Evolutionary conservation across 139 green algal genomes (phyloP).

Genomic region (Haematococcus sp.): DNA sequence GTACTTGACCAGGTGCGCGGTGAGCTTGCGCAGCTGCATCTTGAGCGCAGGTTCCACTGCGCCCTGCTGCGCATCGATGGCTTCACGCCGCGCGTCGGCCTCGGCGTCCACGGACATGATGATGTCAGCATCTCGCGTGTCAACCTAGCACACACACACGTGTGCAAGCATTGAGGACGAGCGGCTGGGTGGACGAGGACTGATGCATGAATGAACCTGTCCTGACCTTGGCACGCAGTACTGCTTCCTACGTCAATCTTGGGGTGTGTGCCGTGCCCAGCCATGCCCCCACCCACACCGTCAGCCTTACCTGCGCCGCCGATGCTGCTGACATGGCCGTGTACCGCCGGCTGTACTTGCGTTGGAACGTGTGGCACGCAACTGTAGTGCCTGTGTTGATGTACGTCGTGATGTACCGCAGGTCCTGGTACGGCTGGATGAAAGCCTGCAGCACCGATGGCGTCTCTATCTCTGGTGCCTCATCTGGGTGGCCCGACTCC

Average conservation of each 20-base stretch:
- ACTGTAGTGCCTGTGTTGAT: conserved; percentile 44
- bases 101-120: conserved; percentile 1
- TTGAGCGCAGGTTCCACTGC: conserved; percentile 49
- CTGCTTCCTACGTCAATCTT: no score
- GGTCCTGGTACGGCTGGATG: conserved; percentile 46
- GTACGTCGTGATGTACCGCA: conserved; percentile 57
- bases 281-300: no score
- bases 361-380: conserved; percentile 61
- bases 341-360: conserved; percentile 56
- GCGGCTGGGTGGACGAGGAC: no score
- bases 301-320: not conserved
- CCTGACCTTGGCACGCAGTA: no score
- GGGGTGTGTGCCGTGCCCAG: not conserved
- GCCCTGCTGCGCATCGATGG: conserved; percentile 5
- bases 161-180: no score
- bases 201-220: no score
- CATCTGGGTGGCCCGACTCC: conserved; percentile 23
- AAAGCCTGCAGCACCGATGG: conserved; percentile 48
- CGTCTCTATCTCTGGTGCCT: conserved; percentile 27
- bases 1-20: conserved; percentile 54
- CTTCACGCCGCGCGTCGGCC: not conserved
- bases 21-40: conserved; percentile 42
- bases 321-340: conserved; percentile 15
- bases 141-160: not conserved
- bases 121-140: conserved; percentile 15